Evolutionary conservation across 2,329 filamentous ascomycete species (phyloP).

Genomic region (Diaporthe destruens): DNA sequence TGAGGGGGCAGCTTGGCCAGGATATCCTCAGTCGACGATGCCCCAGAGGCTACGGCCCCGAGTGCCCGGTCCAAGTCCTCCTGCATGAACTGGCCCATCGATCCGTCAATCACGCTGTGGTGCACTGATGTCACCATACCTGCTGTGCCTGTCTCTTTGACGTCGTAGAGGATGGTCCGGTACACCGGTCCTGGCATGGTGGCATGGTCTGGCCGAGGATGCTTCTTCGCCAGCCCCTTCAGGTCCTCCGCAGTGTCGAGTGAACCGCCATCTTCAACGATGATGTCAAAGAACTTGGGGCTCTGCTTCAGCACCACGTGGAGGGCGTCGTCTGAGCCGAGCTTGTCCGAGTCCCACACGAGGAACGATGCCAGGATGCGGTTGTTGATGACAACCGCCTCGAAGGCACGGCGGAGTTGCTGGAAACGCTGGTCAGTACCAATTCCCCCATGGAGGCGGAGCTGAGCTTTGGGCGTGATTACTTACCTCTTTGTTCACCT

Average conservation of each 20-base stretch:
- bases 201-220: constrained; percentile 32
- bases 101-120: constrained; percentile 30
- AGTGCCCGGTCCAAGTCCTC: constrained; percentile 37
- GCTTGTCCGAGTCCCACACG: constrained; percentile 29
- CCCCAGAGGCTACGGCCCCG: neutral
- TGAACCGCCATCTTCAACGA: constrained; percentile 29
- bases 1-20: constrained; percentile 37
- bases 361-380: constrained; percentile 38
- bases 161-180: constrained; percentile 32
- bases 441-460: neutral
- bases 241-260: constrained; percentile 28
- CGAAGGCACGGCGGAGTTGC: constrained; percentile 35
- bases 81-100: constrained; percentile 30
- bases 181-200: constrained; percentile 32
- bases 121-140: constrained; percentile 25
- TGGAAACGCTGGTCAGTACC: constrained; percentile 1
- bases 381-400: constrained; percentile 35
- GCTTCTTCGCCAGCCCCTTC: constrained; percentile 9
- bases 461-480: too few species aligned
- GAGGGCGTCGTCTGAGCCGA: constrained; percentile 23
- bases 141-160: constrained; percentile 30
- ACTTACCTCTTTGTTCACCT: constrained; percentile 23
- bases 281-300: constrained; percentile 34
- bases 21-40: constrained; percentile 8
- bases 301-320: constrained; percentile 35